Evolutionary conservation across 2,329 filamentous ascomycete species (phyloP).

Genomic region (Didymellaceae sp.): DNA sequence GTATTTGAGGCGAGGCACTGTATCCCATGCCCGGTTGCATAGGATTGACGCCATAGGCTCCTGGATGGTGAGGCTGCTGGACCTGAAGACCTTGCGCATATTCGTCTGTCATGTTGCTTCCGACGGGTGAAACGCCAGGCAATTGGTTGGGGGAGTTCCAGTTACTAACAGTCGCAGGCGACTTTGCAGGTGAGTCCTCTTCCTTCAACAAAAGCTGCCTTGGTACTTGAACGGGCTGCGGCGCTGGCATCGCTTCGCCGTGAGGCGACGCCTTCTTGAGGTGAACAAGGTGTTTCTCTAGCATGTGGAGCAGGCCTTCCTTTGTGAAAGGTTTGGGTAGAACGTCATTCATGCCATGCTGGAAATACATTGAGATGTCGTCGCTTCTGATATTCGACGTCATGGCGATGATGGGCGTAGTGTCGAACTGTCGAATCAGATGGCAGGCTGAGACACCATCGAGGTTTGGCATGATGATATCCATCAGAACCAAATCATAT

Average conservation of each 20-base stretch:
- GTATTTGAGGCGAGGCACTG: constrained; percentile 47
- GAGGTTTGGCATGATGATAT: constrained; percentile 92
- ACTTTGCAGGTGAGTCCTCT: constrained; percentile 68
- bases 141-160: constrained; percentile 70
- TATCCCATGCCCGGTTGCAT: constrained; percentile 49
- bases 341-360: constrained; percentile 95
- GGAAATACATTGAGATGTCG: constrained; percentile 96
- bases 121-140: constrained; percentile 63
- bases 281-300: constrained; percentile 88
- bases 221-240: constrained; percentile 58
- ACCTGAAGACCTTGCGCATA: constrained; percentile 55
- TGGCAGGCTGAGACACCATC: constrained; percentile 95
- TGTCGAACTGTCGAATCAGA: constrained; percentile 86
- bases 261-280: constrained; percentile 69
- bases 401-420: constrained; percentile 94
- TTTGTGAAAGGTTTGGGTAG: constrained; percentile 96
- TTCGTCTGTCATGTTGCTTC: constrained; percentile 54
- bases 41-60: constrained; percentile 46
- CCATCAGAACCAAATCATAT: constrained; percentile 66
- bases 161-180: constrained; percentile 64
- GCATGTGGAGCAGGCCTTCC: constrained; percentile 76
- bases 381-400: constrained; percentile 97
- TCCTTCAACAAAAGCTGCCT: constrained; percentile 64
- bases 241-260: constrained; percentile 58
- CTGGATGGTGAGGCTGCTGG: constrained; percentile 42